Evolutionary conservation across 352 stramenopile species (phyloP).

Genomic region (Globisporangium irregulare): DNA sequence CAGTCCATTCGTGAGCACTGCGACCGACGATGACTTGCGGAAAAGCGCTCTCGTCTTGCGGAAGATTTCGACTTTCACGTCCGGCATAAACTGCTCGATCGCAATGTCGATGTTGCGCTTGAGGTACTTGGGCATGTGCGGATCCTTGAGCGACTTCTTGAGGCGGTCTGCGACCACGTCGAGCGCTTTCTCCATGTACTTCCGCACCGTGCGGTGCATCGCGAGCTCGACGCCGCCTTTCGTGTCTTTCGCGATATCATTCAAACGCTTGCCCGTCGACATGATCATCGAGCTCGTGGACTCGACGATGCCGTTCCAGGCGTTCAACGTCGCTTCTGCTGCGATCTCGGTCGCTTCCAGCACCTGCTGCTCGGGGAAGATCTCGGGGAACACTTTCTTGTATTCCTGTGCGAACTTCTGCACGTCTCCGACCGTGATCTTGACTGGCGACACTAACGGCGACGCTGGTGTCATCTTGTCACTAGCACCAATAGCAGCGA

Average conservation of each 20-base stretch:
- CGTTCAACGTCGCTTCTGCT: slow-evolving; percentile 28
- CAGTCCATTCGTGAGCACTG: neutral
- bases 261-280: slow-evolving; percentile 77
- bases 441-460: slow-evolving; percentile 4
- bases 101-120: slow-evolving; percentile 83
- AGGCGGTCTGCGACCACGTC: slow-evolving; percentile 74
- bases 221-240: slow-evolving; percentile 80
- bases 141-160: slow-evolving; percentile 78
- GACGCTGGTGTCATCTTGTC: neutral
- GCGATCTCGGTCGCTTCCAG: slow-evolving; percentile 49
- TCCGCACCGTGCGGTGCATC: slow-evolving; percentile 75
- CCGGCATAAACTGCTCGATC: slow-evolving; percentile 85
- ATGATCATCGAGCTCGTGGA: slow-evolving; percentile 78
- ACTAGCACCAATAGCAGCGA: neutral
- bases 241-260: slow-evolving; percentile 81
- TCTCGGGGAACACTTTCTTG: slow-evolving; percentile 73
- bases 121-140: slow-evolving; percentile 80
- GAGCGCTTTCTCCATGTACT: slow-evolving; percentile 74
- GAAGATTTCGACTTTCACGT: slow-evolving; percentile 89
- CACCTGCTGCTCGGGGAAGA: slow-evolving; percentile 72
- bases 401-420: slow-evolving; percentile 80
- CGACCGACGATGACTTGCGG: slow-evolving; percentile 22
- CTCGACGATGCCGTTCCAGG: slow-evolving; percentile 70
- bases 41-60: slow-evolving; percentile 81
- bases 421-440: slow-evolving; percentile 58